phyloP scores from a whole-genome alignment of 805 yeast genomes.

The Kuraishia ogatae region DNA sequence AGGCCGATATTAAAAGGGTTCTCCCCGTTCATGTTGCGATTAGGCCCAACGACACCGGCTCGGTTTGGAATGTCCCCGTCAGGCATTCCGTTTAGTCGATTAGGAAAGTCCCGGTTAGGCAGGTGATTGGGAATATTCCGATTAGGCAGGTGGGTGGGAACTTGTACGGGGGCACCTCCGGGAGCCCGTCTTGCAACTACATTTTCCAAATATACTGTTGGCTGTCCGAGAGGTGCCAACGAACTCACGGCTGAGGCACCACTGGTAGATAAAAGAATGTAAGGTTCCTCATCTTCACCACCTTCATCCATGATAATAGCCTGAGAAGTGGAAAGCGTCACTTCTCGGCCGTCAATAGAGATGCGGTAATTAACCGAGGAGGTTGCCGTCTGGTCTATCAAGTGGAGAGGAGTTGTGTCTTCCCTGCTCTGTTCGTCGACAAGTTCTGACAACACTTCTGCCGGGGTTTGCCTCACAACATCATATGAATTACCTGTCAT shows the following conservation, averaged over 20 bases:
- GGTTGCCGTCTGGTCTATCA: constrained; percentile 22
- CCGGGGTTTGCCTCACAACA: constrained; percentile 2
- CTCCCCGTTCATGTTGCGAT: neutral
- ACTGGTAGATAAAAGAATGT: constrained; percentile 27
- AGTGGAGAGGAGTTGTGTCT: constrained; percentile 4
- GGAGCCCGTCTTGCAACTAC: neutral
- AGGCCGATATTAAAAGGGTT: neutral
- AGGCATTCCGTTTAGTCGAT: too few relatives aligned
- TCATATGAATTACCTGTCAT: constrained; percentile 10
- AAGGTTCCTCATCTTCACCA: constrained; percentile 23
- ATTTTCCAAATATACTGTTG: neutral
- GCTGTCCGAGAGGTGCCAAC: neutral
- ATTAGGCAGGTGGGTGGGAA: neutral
- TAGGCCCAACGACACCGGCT: too few relatives aligned
- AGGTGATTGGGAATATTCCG: neutral
- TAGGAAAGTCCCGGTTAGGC: neutral
- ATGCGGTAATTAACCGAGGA: constrained; percentile 20
- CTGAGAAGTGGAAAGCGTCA: constrained; percentile 27
- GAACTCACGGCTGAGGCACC: constrained; percentile 23
- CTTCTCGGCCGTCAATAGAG: constrained; percentile 10
- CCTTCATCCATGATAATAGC: constrained; percentile 31
- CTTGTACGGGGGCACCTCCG: too few relatives aligned
- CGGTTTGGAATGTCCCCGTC: too few relatives aligned
- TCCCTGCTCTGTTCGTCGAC: too few relatives aligned
- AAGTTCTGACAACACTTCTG: too few relatives aligned